Base-by-base conservation (phyloP, 1,139 yeast genomes). In the Suhomyces anneliseae region DNA sequence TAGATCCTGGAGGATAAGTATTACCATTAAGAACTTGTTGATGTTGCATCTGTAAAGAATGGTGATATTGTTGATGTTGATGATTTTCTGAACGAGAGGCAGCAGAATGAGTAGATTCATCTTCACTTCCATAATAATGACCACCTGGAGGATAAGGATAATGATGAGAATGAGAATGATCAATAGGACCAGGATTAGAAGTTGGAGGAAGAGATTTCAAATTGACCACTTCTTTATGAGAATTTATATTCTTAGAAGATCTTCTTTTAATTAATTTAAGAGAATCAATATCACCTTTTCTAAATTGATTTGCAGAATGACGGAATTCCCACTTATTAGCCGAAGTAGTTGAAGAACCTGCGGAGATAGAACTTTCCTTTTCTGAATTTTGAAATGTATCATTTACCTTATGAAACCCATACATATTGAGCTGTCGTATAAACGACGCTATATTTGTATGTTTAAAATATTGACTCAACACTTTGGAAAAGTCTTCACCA, bases 371-470 rank as follows among this genome's bases (percentile, higher is more conserved):
- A 19, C 43, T 37, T 32, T 51, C 52, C 41, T 46, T 43, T 11
- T 46, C 46, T 34, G 44, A 36, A 49, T 55, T 55, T 51, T 65
- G 70, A 50, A 66, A 67, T 41, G 66, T 63, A 47, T 72, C 78
- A 56, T 72, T 74, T 14, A 85, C 89, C 63, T 86, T 86, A 61
- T 86, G 92, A 64, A 85, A 85, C 8, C 90, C 93, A 60, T 86
- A 56, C 59, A 56, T 56, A 49, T 56, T 56, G 41, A 56, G 52
- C 47, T 56, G 59, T 47, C 93, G 76, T 34, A 86, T 87, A 63
- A 86, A 86, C 27, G 87, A 82, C 1, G 92, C 89, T 41, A 85
- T 85, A 59, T 86, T 86, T 38, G 90, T 85, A 62, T 86, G 93
- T 60, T 86, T 86, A 67, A 86, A 86, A 64, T 84, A 86, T 44